phyloP scores from a whole-genome alignment of 192 early-diverging fungal genomes.

The Funneliformis mosseae region DNA sequence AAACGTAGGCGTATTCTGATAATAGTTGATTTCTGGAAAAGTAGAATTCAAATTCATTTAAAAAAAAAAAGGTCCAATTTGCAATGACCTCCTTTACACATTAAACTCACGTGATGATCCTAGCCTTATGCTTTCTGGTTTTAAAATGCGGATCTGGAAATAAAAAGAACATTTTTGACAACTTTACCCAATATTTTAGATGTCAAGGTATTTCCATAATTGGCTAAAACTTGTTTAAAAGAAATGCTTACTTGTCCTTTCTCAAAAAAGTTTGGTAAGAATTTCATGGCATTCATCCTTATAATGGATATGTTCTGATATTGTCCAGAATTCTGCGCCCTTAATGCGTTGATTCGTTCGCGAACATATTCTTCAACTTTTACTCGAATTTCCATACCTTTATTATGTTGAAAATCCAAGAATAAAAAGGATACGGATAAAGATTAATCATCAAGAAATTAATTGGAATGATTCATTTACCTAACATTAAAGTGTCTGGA shows the following conservation, averaged over 20 bases:
- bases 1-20: conserved; percentile 95
- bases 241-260: conserved; percentile 75
- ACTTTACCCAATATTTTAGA: conserved; percentile 43
- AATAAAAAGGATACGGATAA: background rate
- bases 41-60: background rate
- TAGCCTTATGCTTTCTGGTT: conserved; percentile 96
- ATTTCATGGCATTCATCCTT: conserved; percentile 99
- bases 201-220: background rate
- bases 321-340: conserved; percentile 68
- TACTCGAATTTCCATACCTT: conserved; percentile 96
- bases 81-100: background rate
- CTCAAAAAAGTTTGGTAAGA: conserved; percentile 95
- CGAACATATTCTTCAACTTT: conserved; percentile 95
- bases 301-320: conserved; percentile 98
- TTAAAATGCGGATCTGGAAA: conserved; percentile 99
- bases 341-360: conserved; percentile 84
- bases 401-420: background rate
- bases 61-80: background rate
- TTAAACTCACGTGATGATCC: conserved; percentile 79
- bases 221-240: background rate
- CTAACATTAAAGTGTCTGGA: conserved; percentile 91
- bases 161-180: conserved; percentile 96
- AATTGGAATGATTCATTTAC: conserved; percentile 30
- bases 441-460: background rate
- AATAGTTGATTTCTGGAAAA: conserved; percentile 57